These are phyloP conservation scores for Fusarium coicis DNA, from an alignment of 2,329 filamentous ascomycete genomes.

Conservation along the genomic window DNA sequence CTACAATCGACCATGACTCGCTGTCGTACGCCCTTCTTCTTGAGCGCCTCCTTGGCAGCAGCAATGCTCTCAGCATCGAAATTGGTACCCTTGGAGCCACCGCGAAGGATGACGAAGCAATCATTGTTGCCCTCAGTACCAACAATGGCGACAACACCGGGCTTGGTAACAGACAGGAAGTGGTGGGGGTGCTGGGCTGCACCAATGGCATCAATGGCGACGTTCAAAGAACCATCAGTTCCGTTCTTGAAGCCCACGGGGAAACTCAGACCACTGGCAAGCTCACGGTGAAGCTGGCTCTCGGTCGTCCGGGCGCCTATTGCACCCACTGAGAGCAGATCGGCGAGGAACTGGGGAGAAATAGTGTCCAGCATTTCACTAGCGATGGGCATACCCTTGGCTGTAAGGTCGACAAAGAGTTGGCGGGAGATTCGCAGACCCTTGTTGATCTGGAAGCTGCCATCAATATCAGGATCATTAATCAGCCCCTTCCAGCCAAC, in stretches of 20 bases:
- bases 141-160: slow-evolving; percentile 92
- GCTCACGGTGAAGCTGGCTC: slow-evolving; percentile 92
- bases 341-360: slow-evolving; percentile 94
- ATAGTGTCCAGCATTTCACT: slow-evolving; percentile 99
- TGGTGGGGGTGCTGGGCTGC: slow-evolving; percentile 92
- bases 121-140: slow-evolving; percentile 95
- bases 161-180: slow-evolving; percentile 97
- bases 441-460: slow-evolving; percentile 99
- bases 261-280: slow-evolving; percentile 94
- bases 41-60: slow-evolving; percentile 82
- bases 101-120: slow-evolving; percentile 95
- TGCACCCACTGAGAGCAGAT: slow-evolving; percentile 90
- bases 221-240: slow-evolving; percentile 88
- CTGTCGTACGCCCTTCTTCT: slow-evolving; percentile 76
- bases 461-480: slow-evolving; percentile 98
- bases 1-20: slow-evolving; percentile 98
- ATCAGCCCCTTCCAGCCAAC: slow-evolving; percentile 99
- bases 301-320: slow-evolving; percentile 97
- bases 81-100: slow-evolving; percentile 93
- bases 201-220: slow-evolving; percentile 95
- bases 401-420: slow-evolving; percentile 91
- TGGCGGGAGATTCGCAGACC: slow-evolving; percentile 86
- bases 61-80: slow-evolving; percentile 87
- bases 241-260: slow-evolving; percentile 99
- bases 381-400: slow-evolving; percentile 93